These are phyloP conservation scores for Leccinum broughii DNA, from an alignment of 768 basidiomycete species.

Conservation along the genomic window DNA sequence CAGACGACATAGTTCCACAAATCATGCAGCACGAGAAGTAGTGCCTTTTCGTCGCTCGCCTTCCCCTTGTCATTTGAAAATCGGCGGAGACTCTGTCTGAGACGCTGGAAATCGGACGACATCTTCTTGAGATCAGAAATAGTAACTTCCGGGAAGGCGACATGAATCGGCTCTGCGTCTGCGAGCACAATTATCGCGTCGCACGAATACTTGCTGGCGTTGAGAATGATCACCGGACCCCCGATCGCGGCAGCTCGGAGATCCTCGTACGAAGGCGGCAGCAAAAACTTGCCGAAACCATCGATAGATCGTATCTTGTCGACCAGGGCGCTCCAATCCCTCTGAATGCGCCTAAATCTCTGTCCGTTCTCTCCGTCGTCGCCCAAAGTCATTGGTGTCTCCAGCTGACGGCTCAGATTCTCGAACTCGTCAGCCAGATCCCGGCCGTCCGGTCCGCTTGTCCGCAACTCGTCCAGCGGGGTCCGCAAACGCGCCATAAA, in stretches of 20 bases:
- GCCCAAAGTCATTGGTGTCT: slow-evolving; percentile 10
- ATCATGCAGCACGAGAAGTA: slow-evolving; percentile 13
- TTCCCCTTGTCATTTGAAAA: not conserved
- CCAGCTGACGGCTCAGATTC: slow-evolving; percentile 21
- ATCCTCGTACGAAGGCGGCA: slow-evolving; percentile 21
- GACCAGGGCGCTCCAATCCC: slow-evolving; percentile 27
- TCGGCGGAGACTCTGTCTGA: not conserved
- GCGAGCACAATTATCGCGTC: slow-evolving; percentile 22
- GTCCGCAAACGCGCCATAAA: slow-evolving; percentile 25
- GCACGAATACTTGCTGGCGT: slow-evolving; percentile 24
- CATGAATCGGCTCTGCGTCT: slow-evolving; percentile 9
- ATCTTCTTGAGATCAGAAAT: slow-evolving; percentile 5
- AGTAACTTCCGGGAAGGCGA: slow-evolving; percentile 12
- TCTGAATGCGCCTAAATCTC: slow-evolving; percentile 21
- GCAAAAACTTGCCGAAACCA: slow-evolving; percentile 25
- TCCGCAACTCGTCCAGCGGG: slow-evolving; percentile 25
- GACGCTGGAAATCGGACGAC: slow-evolving; percentile 4
- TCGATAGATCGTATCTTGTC: slow-evolving; percentile 29
- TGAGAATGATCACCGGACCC: slow-evolving; percentile 37
- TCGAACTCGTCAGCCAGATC: slow-evolving; percentile 24
- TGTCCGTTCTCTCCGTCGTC: slow-evolving; percentile 14
- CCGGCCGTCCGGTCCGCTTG: not conserved
- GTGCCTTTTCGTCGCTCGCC: slow-evolving; percentile 1
- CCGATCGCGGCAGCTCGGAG: slow-evolving; percentile 18
- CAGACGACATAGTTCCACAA: slow-evolving; percentile 27